phyloP scores from a whole-genome alignment of 106 monocot genomes.

The Acorus gramineus region DNA sequence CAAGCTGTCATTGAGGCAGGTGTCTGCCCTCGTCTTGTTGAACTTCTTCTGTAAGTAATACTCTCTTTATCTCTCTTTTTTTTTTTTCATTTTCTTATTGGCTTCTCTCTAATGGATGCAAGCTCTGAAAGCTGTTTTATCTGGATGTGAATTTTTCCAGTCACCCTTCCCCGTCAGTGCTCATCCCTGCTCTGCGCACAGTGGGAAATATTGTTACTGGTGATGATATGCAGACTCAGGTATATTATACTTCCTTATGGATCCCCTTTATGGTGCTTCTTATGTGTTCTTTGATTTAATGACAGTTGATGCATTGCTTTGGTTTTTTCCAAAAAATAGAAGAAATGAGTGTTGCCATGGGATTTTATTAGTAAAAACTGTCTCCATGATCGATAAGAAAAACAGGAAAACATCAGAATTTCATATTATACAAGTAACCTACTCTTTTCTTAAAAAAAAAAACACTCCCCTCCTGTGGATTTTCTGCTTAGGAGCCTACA shows the following conservation, averaged over 20 bases:
- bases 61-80: not conserved
- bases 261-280: not conserved
- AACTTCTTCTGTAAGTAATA: slow-evolving; percentile 32
- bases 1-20: slow-evolving; percentile 44
- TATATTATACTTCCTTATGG: slow-evolving; percentile 1
- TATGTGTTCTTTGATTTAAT: not conserved
- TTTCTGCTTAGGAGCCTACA: too few relatives aligned
- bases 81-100: not conserved
- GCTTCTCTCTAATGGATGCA: not conserved
- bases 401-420: too few relatives aligned
- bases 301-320: too few relatives aligned
- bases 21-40: slow-evolving; percentile 37
- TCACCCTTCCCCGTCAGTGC: slow-evolving; percentile 44
- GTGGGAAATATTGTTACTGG: slow-evolving; percentile 5
- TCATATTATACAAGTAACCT: too few relatives aligned
- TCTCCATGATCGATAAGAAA: too few relatives aligned
- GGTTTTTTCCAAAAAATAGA: too few relatives aligned
- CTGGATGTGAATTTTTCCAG: slow-evolving; percentile 7
- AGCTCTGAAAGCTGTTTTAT: not conserved
- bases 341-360: too few relatives aligned
- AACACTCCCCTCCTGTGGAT: too few relatives aligned
- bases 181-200: slow-evolving; percentile 53
- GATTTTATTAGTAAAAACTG: too few relatives aligned
- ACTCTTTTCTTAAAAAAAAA: too few relatives aligned
- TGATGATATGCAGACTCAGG: slow-evolving; percentile 61